These are phyloP conservation scores for Suillus brevipes DNA, from an alignment of 768 basidiomycete species.

Conservation along the genomic window DNA sequence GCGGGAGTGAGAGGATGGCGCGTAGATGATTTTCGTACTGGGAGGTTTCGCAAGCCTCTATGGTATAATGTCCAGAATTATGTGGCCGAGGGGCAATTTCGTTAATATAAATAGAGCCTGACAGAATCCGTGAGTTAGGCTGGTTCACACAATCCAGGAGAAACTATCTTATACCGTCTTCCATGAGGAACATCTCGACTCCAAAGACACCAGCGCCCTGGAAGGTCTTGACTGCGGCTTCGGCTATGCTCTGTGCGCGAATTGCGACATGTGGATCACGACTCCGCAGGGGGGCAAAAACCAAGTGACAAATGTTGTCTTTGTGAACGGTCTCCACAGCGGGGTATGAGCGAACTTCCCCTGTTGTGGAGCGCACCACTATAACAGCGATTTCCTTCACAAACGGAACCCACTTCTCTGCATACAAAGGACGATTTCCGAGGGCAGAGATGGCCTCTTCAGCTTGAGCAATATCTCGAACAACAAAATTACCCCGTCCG, in stretches of 20 bases:
- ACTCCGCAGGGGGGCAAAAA: constrained; percentile 82
- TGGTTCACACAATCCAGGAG: neutral
- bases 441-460: constrained; percentile 54
- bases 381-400: constrained; percentile 92
- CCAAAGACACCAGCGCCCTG: constrained; percentile 94
- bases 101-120: constrained; percentile 83
- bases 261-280: constrained; percentile 52
- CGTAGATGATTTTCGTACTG: constrained; percentile 98
- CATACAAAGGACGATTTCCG: constrained; percentile 76
- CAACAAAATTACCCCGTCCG: constrained; percentile 87
- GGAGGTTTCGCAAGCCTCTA: constrained; percentile 94
- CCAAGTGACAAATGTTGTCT: constrained; percentile 90
- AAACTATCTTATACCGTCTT: constrained; percentile 58
- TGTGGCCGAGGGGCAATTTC: constrained; percentile 98
- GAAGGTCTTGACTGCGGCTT: constrained; percentile 75
- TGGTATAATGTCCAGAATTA: constrained; percentile 98
- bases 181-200: constrained; percentile 96
- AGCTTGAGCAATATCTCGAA: constrained; percentile 55
- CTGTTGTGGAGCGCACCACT: constrained; percentile 81
- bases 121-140: neutral
- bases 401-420: constrained; percentile 93
- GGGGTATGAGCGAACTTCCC: constrained; percentile 82
- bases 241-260: constrained; percentile 72
- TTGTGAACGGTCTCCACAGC: constrained; percentile 95
- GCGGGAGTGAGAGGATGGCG: constrained; percentile 85